Evolutionary conservation across 2,329 filamentous ascomycete species (phyloP).

Genomic region (Cadophora gregata): DNA sequence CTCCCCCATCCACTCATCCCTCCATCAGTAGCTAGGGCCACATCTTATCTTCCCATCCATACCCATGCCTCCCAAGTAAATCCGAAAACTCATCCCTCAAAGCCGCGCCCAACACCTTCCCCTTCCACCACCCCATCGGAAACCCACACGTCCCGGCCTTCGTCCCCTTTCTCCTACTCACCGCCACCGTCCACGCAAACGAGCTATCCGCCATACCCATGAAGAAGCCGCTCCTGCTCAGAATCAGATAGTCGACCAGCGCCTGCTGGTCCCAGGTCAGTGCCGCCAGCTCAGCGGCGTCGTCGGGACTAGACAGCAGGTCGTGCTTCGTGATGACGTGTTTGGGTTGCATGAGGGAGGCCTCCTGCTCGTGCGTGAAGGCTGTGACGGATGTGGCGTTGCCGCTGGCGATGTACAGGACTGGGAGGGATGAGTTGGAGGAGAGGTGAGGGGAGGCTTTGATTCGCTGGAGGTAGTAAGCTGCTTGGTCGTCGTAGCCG

Average conservation of each 20-base stretch:
- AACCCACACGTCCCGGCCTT: conserved; percentile 14
- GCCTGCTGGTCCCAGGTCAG: conserved; percentile 29
- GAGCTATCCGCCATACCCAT: conserved; percentile 50
- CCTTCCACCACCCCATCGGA: conserved; percentile 7
- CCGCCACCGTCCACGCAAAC: conserved; percentile 53
- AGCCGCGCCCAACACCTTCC: not conserved
- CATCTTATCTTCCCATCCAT: conserved; percentile 15
- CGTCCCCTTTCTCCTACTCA: conserved; percentile 43
- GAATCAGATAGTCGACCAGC: conserved; percentile 28
- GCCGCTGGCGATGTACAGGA: conserved; percentile 52
- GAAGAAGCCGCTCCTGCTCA: conserved; percentile 49
- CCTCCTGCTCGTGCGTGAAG: conserved; percentile 47
- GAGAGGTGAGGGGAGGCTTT: not conserved
- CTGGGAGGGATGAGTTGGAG: conserved; percentile 23
- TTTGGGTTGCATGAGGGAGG: conserved; percentile 38
- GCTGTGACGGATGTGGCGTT: conserved; percentile 44
- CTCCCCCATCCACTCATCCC: not conserved
- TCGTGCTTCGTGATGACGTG: conserved; percentile 36
- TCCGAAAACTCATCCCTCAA: conserved; percentile 11
- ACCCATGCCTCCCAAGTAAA: conserved; percentile 9
- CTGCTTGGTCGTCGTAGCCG: conserved; percentile 16
- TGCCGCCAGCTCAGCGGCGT: conserved; percentile 11
- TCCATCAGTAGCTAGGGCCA: no score
- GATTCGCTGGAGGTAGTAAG: conserved; percentile 18
- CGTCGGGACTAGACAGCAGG: conserved; percentile 19